Conservation (phyloP, 1,284 basidiomycete species). For the Grifola frondosa region DNA sequence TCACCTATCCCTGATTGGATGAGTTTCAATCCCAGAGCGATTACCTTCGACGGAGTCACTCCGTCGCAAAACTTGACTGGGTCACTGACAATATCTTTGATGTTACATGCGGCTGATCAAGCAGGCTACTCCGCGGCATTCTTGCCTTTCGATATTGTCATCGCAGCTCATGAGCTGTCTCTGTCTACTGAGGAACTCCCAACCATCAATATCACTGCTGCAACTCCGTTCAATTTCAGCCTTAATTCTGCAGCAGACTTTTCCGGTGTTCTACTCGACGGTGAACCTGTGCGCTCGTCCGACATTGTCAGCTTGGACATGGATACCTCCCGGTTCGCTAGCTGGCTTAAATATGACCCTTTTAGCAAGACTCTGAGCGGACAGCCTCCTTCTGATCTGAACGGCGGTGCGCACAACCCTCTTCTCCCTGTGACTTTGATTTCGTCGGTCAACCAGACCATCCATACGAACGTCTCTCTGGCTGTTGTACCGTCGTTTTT, state of each 20-base stretch:
- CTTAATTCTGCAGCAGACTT: conserved; percentile 60
- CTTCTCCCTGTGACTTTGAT: conserved; percentile 62
- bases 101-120: conserved; percentile 64
- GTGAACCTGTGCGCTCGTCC: conserved; percentile 47
- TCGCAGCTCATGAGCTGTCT: conserved; percentile 67
- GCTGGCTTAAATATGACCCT: conserved; percentile 69
- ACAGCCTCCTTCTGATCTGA: conserved; percentile 44
- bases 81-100: conserved; percentile 48
- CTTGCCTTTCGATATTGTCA: conserved; percentile 54
- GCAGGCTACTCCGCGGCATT: conserved; percentile 57
- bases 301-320: conserved; percentile 54
- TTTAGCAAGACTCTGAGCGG: conserved; percentile 61
- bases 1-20: conserved; percentile 78
- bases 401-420: conserved; percentile 30
- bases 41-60: conserved; percentile 81
- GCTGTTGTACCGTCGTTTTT: conserved; percentile 72
- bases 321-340: conserved; percentile 52
- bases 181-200: conserved; percentile 45
- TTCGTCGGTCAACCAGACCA: conserved; percentile 65
- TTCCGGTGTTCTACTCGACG: conserved; percentile 61
- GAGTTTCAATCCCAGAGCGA: conserved; percentile 59
- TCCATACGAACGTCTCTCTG: conserved; percentile 61
- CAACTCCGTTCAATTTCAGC: conserved; percentile 54
- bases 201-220: conserved; percentile 65
- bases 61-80: conserved; percentile 45